These are phyloP conservation scores for Amanita exitialis DNA, from an alignment of 768 basidiomycete species.

Conservation along the genomic window DNA sequence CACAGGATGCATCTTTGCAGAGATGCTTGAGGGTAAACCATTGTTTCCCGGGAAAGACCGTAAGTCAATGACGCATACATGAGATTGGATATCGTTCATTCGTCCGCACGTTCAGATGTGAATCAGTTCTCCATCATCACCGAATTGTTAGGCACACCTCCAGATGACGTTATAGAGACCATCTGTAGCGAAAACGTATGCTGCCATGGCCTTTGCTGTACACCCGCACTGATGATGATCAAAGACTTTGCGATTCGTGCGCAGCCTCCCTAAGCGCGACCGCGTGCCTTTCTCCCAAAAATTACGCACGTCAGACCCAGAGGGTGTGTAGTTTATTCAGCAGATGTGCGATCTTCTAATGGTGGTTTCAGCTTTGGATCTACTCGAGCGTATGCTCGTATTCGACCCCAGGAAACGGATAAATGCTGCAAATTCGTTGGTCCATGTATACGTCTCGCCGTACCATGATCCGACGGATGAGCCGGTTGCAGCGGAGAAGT, in stretches of 20 bases:
- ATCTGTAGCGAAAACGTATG: slow-evolving; percentile 95
- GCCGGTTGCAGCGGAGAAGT: slow-evolving; percentile 85
- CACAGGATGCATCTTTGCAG: slow-evolving; percentile 98
- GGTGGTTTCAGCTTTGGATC: slow-evolving; percentile 63
- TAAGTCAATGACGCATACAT: slow-evolving; percentile 35
- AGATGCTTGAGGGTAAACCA: slow-evolving; percentile 98
- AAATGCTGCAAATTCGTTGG: slow-evolving; percentile 83
- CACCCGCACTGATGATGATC: slow-evolving; percentile 1
- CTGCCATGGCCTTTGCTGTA: slow-evolving; percentile 11
- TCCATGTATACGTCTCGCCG: slow-evolving; percentile 89
- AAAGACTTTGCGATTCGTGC: slow-evolving; percentile 97
- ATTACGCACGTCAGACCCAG: slow-evolving; percentile 77
- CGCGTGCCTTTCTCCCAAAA: slow-evolving; percentile 94
- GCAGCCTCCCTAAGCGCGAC: slow-evolving; percentile 92
- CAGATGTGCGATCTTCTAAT: neutral
- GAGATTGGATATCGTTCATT: neutral
- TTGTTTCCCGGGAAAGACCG: slow-evolving; percentile 99
- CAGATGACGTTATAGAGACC: slow-evolving; percentile 98
- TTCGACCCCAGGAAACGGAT: slow-evolving; percentile 98
- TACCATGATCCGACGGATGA: slow-evolving; percentile 99
- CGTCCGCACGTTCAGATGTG: slow-evolving; percentile 58
- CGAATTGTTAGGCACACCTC: slow-evolving; percentile 94
- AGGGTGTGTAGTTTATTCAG: slow-evolving; percentile 39
- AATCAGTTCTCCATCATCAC: slow-evolving; percentile 99
- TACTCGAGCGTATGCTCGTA: slow-evolving; percentile 97